Base-by-base conservation (phyloP, 192 early-diverging fungal genomes). In the Phycomyces nitens region DNA sequence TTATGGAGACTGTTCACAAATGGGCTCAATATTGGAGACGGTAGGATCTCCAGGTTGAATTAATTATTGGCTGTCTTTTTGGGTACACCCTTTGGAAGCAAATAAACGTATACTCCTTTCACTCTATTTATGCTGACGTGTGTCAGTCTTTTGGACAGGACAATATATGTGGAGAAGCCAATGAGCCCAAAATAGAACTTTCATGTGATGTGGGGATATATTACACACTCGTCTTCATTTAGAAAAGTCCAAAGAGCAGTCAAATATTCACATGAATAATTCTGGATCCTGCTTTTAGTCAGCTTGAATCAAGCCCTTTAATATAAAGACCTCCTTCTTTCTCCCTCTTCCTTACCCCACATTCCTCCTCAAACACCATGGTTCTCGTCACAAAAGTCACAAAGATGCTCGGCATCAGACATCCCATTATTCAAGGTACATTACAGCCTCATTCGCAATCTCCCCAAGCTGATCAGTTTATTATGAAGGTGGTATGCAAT, bases 1-100 rank as follows among this genome's bases (percentile, higher is more conserved):
- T 99, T 41, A 94, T 97, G 73, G 98, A 99, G 69, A 90, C 90
- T 14, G 90, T 97, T n/a, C 98, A 99, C 81, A 90, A 91, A 65
- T 92, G 93, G 88, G 92, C 94, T 1, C 93, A 94, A 68, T 89
- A 93, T 67, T 93, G 87, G 85, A 64, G 82, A 58, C 76, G 71
- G 68, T 84, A 65, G 41, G 22, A 42, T 42, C n/a, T n/a, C n/a
- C n/a, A n/a, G n/a, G n/a, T n/a, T n/a, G n/a, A n/a, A n/a, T n/a
- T n/a, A n/a, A n/a, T n/a, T n/a, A n/a, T n/a, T n/a, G n/a, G n/a
- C n/a, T n/a, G n/a, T n/a, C n/a, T n/a, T n/a, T n/a, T n/a, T n/a
- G n/a, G n/a, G n/a, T n/a, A n/a, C n/a, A n/a, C n/a, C n/a, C n/a
- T n/a, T n/a, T n/a, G n/a, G n/a, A n/a, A n/a, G n/a, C n/a, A n/a